phyloP scores from a whole-genome alignment of 352 stramenopile genomes.

The Bremia lactucae region DNA sequence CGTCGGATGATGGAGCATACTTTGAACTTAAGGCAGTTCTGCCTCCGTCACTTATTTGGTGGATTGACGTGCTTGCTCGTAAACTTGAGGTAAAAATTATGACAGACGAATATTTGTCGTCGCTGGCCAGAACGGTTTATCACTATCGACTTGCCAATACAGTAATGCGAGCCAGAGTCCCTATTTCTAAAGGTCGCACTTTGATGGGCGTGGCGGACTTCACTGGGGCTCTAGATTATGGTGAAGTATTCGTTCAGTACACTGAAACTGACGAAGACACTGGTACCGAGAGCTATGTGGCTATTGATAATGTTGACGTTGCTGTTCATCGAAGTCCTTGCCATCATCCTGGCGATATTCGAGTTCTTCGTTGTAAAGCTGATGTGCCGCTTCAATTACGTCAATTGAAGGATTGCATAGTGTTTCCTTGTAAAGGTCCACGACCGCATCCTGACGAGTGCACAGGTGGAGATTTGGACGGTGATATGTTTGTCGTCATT shows the following conservation, averaged over 20 bases:
- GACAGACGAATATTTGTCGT: conserved; percentile 35
- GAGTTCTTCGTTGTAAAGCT: conserved; percentile 40
- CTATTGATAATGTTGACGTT: conserved; percentile 37
- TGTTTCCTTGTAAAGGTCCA: conserved; percentile 59
- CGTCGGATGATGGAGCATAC: conserved; percentile 35
- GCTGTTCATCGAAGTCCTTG: conserved; percentile 67
- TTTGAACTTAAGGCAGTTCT: conserved; percentile 40
- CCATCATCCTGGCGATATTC: conserved; percentile 68
- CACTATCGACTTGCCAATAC: conserved; percentile 62
- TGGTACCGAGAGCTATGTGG: conserved; percentile 9
- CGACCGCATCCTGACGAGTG: conserved; percentile 72
- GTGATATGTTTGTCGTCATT: conserved; percentile 73
- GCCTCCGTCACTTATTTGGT: conserved; percentile 18
- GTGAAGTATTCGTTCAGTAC: conserved; percentile 74
- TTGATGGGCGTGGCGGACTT: conserved; percentile 82
- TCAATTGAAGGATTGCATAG: conserved; percentile 53
- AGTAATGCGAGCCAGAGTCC: conserved; percentile 60
- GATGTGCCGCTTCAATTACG: conserved; percentile 37
- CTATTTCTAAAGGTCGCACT: conserved; percentile 47
- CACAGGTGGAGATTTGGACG: conserved; percentile 72
- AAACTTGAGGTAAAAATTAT: conserved; percentile 30
- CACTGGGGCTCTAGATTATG: conserved; percentile 50
- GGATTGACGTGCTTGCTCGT: conserved; percentile 30
- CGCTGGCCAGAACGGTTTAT: conserved; percentile 49
- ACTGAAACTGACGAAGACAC: conserved; percentile 28